These are phyloP conservation scores for Sclerotinia borealis DNA, from an alignment of 2,329 filamentous ascomycete genomes.

Conservation along the genomic window DNA sequence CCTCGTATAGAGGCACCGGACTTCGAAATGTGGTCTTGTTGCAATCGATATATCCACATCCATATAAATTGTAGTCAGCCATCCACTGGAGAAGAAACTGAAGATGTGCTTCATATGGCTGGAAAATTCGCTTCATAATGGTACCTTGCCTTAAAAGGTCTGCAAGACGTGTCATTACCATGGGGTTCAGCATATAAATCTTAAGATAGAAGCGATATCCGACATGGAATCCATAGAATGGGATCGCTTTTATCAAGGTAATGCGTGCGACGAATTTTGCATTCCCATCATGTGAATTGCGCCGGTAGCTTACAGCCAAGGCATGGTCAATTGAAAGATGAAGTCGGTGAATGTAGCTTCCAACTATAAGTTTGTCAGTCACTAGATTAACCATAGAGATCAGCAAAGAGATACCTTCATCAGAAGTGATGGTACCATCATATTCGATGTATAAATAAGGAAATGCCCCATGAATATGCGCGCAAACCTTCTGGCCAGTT, in stretches of 20 bases:
- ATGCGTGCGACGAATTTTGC: constrained; percentile 80
- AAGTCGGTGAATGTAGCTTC: constrained; percentile 67
- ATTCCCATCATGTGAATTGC: constrained; percentile 63
- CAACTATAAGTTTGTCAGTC: constrained; percentile 46
- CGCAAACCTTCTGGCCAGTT: constrained; percentile 92
- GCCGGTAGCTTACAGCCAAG: constrained; percentile 75
- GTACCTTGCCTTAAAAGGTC: constrained; percentile 84
- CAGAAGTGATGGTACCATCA: constrained; percentile 57
- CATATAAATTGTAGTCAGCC: constrained; percentile 96
- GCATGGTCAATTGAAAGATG: constrained; percentile 89
- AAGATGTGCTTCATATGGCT: constrained; percentile 90
- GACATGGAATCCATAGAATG: constrained; percentile 94
- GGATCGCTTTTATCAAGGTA: constrained; percentile 83
- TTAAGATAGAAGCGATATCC: constrained; percentile 90
- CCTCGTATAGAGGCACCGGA: constrained; percentile 66
- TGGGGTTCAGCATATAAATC: constrained; percentile 86
- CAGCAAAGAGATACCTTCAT: constrained; percentile 52
- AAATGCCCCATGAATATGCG: constrained; percentile 91
- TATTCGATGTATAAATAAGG: constrained; percentile 95
- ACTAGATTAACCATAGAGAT: background rate
- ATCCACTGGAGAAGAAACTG: constrained; percentile 95
- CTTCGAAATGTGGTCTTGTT: constrained; percentile 64
- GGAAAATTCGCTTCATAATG: constrained; percentile 75
- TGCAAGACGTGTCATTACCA: constrained; percentile 77
- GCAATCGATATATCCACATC: constrained; percentile 79